Evolutionary conservation across 2,329 filamentous ascomycete genomes (phyloP).

Genomic region (Monilinia aucupariae): DNA sequence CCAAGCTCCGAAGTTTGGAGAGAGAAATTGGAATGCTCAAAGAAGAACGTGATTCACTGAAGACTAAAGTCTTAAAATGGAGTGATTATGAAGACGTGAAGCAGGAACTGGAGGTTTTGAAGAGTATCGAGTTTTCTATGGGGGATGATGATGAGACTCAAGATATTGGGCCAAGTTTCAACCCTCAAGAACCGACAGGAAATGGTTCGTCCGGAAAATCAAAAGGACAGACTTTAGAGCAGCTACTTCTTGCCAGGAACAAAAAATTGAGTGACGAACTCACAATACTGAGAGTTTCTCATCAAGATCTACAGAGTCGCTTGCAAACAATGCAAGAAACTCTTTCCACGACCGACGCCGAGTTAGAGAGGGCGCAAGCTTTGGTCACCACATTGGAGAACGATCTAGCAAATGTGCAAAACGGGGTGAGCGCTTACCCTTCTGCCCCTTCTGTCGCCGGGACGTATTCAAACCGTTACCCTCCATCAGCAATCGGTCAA

Average conservation of each 20-base stretch:
- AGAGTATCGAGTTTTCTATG: slow-evolving; percentile 95
- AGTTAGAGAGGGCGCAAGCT: slow-evolving; percentile 77
- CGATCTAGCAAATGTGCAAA: slow-evolving; percentile 81
- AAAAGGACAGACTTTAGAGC: slow-evolving; percentile 79
- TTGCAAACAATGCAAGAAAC: slow-evolving; percentile 79
- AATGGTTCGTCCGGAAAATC: slow-evolving; percentile 50
- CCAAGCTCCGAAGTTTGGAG: slow-evolving; percentile 71
- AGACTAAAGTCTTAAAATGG: slow-evolving; percentile 79
- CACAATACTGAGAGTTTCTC: slow-evolving; percentile 85
- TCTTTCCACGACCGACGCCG: slow-evolving; percentile 73
- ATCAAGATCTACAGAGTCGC: slow-evolving; percentile 80
- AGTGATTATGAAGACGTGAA: slow-evolving; percentile 94
- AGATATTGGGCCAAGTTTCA: slow-evolving; percentile 35
- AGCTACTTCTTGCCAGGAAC: slow-evolving; percentile 84
- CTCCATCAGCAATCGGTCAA: slow-evolving; percentile 52
- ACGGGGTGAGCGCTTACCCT: slow-evolving; percentile 78
- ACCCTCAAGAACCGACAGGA: slow-evolving; percentile 30
- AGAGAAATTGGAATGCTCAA: slow-evolving; percentile 69
- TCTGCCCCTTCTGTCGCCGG: slow-evolving; percentile 89
- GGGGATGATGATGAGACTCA: slow-evolving; percentile 70
- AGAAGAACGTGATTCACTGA: slow-evolving; percentile 75
- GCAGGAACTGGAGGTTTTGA: slow-evolving; percentile 90
- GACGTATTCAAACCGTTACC: slow-evolving; percentile 78
- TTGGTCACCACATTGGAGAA: slow-evolving; percentile 88
- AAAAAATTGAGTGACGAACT: slow-evolving; percentile 95